Percentiles rank a stretch among this genome's conserved stretches.
These are phyloP conservation scores for rapeseed (Brassica napus) DNA, from an alignment of 345 rosid species.

Conservation along the genomic window Da-Ae NC_063445.1:3023501-3024000, in stretches of 20 bases:
- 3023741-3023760: not conserved
- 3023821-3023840: slow-evolving; percentile 19
- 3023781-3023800: not conserved
- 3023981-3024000: slow-evolving; percentile 4
- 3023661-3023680: slow-evolving; percentile 54
- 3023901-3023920: not conserved
- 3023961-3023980: slow-evolving; percentile 4
- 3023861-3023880: not conserved
- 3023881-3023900: not conserved
- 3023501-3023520: slow-evolving; percentile 69
- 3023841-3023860: slow-evolving; percentile 22
- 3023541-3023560: slow-evolving; percentile 50
- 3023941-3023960: too few species aligned
- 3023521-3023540: slow-evolving; percentile 52
- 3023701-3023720: not conserved
- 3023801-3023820: not conserved
- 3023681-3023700: not conserved
- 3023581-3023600: not conserved
- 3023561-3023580: not conserved
- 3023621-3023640: slow-evolving; percentile 50
- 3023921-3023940: too few species aligned
- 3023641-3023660: slow-evolving; percentile 38
- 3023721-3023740: not conserved
- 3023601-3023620: not conserved
- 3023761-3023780: slow-evolving; percentile 28